phyloP scores from a whole-genome alignment of 2,329 filamentous ascomycete genomes.

The Neocatenulostroma microsporum region DNA sequence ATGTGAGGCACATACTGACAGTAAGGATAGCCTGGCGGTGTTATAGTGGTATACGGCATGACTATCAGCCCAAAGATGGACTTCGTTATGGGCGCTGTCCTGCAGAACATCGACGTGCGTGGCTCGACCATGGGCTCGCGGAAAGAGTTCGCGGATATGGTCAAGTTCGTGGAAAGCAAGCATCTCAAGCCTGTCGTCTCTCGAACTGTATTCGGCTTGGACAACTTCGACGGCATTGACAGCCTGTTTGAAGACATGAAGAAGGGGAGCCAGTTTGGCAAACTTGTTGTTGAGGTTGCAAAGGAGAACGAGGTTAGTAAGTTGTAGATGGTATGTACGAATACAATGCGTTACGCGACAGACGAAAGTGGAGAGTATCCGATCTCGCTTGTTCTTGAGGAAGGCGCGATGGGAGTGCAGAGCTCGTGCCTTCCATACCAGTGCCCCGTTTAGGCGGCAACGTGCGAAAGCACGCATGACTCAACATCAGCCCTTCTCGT shows the following conservation, averaged over 20 bases:
- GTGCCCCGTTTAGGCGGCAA: too few species aligned
- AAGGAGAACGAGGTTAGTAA: slow-evolving; percentile 24
- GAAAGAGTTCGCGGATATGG: slow-evolving; percentile 85
- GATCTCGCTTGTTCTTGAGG: too few species aligned
- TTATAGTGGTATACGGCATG: slow-evolving; percentile 89
- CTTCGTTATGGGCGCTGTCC: slow-evolving; percentile 72
- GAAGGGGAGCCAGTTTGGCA: slow-evolving; percentile 79
- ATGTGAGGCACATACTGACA: too few species aligned
- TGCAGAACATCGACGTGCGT: slow-evolving; percentile 79
- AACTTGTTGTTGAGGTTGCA: slow-evolving; percentile 71
- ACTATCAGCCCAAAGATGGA: slow-evolving; percentile 77
- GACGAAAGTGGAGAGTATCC: not conserved
- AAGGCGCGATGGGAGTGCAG: too few species aligned
- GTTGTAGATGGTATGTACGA: slow-evolving; percentile 19
- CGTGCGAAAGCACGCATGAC: too few species aligned
- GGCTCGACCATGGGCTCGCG: slow-evolving; percentile 89
- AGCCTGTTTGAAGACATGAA: slow-evolving; percentile 82
- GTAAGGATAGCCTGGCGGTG: slow-evolving; percentile 54
- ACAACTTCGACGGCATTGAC: slow-evolving; percentile 71
- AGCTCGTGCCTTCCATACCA: too few species aligned
- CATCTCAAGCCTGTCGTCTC: slow-evolving; percentile 72
- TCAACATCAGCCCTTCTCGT: too few species aligned
- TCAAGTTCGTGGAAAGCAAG: slow-evolving; percentile 67
- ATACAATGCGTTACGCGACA: not conserved
- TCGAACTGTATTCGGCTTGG: slow-evolving; percentile 58